Base-by-base conservation (phyloP, 768 basidiomycete species). In the Rhodotorula sphaerocarpa region DNA sequence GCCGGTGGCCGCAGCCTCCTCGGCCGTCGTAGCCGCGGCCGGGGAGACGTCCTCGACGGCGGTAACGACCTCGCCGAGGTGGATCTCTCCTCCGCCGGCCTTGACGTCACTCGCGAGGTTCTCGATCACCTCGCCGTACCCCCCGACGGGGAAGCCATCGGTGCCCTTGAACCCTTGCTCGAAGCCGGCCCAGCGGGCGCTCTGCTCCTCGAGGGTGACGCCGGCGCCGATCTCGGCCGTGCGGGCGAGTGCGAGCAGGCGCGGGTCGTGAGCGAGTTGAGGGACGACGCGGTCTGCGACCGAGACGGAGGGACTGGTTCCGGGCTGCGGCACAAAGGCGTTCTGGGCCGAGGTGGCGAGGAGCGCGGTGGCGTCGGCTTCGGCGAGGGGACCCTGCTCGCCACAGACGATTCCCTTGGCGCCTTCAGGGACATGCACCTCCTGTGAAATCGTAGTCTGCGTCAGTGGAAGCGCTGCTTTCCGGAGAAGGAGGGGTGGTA, bases 221-320 rank as follows among this genome's bases (percentile, higher is more conserved):
- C 68, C 68, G 1, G 68, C 61, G 28, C 69, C 69, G 34, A 66
- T 61, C 43, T 66, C 61, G 30, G 52, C 58, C n/a, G 61, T 58
- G 21, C 69, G 59, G 0, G 65, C 64, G 48, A 66, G 62, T 14
- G 65, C 57, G 30, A 61, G 42, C 43, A 60, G 59, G 11, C 47
- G 31, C 34, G 55, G 52, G 43, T 60, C 62, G 25, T 25, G 34
- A n/a, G n/a, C 0, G 43, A 58, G 39, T 2, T 46, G 46, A 12
- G 64, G 55, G 46, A 63, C 28, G 61, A 66, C 50, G 34, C 57
- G n/a, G 7, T 54, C 51, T 1, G 64, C 64, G 58, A 65, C 27
- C 7, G 67, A 65, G 20, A 42, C 43, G 33, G 54, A 20, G n/a
- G 48, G 11, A 1, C 58, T 31, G 0, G 50, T 33, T 12, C 28